Evolutionary conservation across 176 grass and related monocot species (phyloP), one percentile per base, ranked within the genome.

Genomic region (Lolium multiflorum): DNA sequence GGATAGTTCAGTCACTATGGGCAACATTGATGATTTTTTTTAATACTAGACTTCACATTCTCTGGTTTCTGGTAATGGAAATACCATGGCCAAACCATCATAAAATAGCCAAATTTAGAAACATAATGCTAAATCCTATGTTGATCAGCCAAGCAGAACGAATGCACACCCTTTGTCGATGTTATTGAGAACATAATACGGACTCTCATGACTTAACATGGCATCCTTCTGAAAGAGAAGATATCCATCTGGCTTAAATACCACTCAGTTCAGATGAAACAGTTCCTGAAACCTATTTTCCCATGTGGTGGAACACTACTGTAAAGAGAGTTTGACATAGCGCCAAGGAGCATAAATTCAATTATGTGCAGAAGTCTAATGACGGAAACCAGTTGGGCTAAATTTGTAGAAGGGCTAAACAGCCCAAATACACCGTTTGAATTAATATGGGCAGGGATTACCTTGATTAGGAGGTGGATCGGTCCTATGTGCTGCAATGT

Each of bases 401-500:
- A 4, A 65, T 55, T 49, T 66, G 57, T 46, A 83, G 2, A 78
- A 83, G 21, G 4, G 35, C 78, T 3, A 39, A 41, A 10, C 12
- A 80, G 74, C 47, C 79, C 6, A 56, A 10, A 26, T 65, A 17
- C 60, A 81, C 21, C 81, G 68, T 1, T 57, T 76, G 35, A 69
- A 69, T 31, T 26, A 85, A 76, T 9, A 61, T 35, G 50, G 59
- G 12, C 31, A 75, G 41, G 41, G 24, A 5, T 61, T 94, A 98
- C 93, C 96, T 95, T 98, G 93, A 92, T 86, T 74, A 2, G 93
- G 90, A 84, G 93, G 96, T 59, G 91, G 96, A 49, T 92, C 91
- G 51, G 91, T 94, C 86, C 50, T 82, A 85, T 98, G 93, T 6
- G 90, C 92, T 11, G 96, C 88, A 84, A 91, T 85, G 82, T 98